Percentiles rank a stretch among this genome's conserved stretches.
Evolutionary conservation across 2,329 filamentous ascomycete genomes (phyloP).

Genomic region (Thyridium curvatum): DNA sequence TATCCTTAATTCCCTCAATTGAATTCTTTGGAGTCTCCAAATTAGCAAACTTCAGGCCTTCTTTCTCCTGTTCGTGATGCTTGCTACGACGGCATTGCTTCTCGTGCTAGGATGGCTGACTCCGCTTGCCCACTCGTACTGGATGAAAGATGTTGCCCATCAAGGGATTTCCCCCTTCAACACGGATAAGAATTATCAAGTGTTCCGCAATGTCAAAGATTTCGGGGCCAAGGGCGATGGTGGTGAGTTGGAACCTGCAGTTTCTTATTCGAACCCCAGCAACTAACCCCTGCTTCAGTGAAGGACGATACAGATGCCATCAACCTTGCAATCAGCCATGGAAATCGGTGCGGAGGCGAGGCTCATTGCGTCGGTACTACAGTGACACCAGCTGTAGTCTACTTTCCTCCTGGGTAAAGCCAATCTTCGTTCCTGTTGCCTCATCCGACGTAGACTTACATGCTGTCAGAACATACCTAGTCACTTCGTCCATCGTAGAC

Average conservation of each 20-base stretch:
- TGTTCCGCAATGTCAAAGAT: constrained; percentile 42
- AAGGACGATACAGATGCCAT: constrained; percentile 53
- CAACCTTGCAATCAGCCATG: constrained; percentile 35
- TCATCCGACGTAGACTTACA: too few species aligned
- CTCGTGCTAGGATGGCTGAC: too few species aligned
- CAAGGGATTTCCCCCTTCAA: constrained; percentile 42
- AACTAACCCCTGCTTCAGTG: constrained; percentile 14
- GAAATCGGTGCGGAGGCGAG: constrained; percentile 34
- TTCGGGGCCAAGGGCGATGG: constrained; percentile 23
- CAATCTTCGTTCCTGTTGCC: too few species aligned
- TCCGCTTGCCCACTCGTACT: constrained; percentile 14
- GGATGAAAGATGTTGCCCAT: constrained; percentile 39
- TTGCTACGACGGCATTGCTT: too few species aligned
- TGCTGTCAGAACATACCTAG: constrained; percentile 50
- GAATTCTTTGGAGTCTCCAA: too few species aligned
- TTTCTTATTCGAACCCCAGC: not conserved
- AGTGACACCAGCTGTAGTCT: constrained; percentile 18
- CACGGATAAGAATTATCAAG: constrained; percentile 29
- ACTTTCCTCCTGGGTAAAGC: constrained; percentile 14
- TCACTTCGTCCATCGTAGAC: constrained; percentile 63
- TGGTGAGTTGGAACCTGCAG: constrained; percentile 10
- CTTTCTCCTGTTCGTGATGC: too few species aligned
- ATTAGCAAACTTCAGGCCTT: too few species aligned
- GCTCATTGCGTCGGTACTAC: constrained; percentile 17
- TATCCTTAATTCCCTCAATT: too few species aligned